Evolutionary conservation across 1,284 basidiomycete species (phyloP).

Genomic region (Heterobasidion parviporum): DNA sequence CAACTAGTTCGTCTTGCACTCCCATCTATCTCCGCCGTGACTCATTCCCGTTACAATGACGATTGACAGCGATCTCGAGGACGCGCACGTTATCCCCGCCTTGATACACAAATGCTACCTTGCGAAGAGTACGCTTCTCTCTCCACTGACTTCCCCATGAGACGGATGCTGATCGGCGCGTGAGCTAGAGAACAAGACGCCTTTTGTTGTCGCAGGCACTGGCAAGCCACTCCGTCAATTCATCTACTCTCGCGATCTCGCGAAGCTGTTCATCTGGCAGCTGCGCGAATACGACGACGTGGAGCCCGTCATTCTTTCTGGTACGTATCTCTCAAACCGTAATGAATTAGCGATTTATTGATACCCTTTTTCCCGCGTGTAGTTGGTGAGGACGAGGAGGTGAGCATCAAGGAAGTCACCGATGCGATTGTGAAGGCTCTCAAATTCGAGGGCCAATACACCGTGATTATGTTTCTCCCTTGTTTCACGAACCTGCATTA

Average conservation of each 20-base stretch:
- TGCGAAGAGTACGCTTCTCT: slow-evolving; percentile 59
- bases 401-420: slow-evolving; percentile 79
- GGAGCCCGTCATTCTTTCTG: slow-evolving; percentile 83
- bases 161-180: neutral
- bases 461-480: slow-evolving; percentile 29
- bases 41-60: slow-evolving; percentile 4
- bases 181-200: slow-evolving; percentile 64
- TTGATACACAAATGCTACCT: slow-evolving; percentile 85
- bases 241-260: slow-evolving; percentile 89
- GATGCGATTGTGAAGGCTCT: slow-evolving; percentile 79
- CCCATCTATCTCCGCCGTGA: neutral
- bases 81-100: slow-evolving; percentile 86
- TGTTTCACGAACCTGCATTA: slow-evolving; percentile 1
- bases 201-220: slow-evolving; percentile 77
- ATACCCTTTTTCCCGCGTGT: neutral
- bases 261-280: slow-evolving; percentile 90
- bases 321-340: slow-evolving; percentile 28
- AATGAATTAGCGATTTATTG: neutral
- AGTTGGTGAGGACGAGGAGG: slow-evolving; percentile 87
- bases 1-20: slow-evolving; percentile 49
- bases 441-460: slow-evolving; percentile 66
- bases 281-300: slow-evolving; percentile 82
- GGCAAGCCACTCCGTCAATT: slow-evolving; percentile 89
- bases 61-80: slow-evolving; percentile 67
- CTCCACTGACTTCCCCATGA: neutral